A percentile compares a stretch with the other conserved stretches of the same genome.
Conservation (phyloP, 306 rosid genomes). For the Pachyrhizus erosus region DNA sequence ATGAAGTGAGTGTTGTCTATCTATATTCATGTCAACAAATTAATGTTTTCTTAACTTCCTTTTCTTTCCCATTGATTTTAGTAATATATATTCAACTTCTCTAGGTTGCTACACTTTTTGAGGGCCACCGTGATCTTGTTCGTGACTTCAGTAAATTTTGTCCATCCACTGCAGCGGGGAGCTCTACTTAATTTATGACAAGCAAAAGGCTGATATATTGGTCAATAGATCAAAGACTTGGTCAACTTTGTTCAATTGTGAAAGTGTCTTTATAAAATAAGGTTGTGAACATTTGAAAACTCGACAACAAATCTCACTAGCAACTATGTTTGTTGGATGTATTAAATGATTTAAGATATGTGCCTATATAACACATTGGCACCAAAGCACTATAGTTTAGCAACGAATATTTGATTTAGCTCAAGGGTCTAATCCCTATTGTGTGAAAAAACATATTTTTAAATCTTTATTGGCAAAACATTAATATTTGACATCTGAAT, state of each 20-base stretch:
- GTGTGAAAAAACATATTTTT: too few relatives aligned
- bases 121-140: constrained; percentile 66
- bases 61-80: background rate
- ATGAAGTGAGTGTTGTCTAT: too few relatives aligned
- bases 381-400: background rate
- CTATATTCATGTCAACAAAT: background rate
- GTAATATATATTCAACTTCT: background rate
- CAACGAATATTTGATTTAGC: too few relatives aligned
- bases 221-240: background rate
- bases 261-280: background rate
- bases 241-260: background rate
- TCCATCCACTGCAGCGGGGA: too few relatives aligned
- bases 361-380: background rate
- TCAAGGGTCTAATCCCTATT: too few relatives aligned
- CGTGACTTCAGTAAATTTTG: constrained; percentile 69
- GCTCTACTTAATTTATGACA: background rate
- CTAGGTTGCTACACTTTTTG: constrained; percentile 41
- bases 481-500: too few relatives aligned
- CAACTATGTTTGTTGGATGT: background rate
- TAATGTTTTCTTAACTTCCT: background rate
- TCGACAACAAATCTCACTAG: background rate
- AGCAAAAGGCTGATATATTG: background rate
- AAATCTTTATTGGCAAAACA: too few relatives aligned
- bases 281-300: too few relatives aligned
- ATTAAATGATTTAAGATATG: background rate